Percentiles rank a stretch among this genome's conserved stretches.
phyloP scores from a whole-genome alignment of 768 basidiomycete genomes.

The Serpula lacrymans region DNA sequence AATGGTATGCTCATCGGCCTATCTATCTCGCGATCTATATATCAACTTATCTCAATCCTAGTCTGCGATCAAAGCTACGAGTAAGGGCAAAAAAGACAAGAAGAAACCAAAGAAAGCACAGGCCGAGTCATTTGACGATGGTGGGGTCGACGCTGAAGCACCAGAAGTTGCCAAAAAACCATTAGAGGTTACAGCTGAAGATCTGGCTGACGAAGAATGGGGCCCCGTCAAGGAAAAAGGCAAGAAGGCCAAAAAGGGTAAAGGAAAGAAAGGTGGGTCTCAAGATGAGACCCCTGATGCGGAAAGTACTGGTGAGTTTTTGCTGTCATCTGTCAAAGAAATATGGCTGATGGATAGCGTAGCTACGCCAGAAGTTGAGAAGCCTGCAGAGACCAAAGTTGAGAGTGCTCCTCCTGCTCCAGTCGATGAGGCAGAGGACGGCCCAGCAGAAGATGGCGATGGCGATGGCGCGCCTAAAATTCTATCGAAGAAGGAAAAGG shows the following conservation, averaged over 20 bases:
- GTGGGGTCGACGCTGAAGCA: conserved; percentile 20
- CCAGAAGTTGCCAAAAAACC: conserved; percentile 35
- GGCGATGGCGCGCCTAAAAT: conserved; percentile 56
- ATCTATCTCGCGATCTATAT: conserved; percentile 3
- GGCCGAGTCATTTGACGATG: conserved; percentile 28
- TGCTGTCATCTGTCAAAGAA: conserved; percentile 13
- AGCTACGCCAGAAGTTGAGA: conserved; percentile 16
- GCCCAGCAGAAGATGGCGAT: conserved; percentile 32
- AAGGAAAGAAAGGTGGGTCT: conserved; percentile 17
- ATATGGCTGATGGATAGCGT: conserved; percentile 17
- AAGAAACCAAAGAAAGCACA: conserved; percentile 42
- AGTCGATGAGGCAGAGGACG: conserved; percentile 31
- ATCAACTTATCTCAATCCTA: conserved; percentile 22
- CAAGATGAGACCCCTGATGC: conserved; percentile 13
- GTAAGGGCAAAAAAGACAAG: conserved; percentile 55
- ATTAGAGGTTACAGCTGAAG: conserved; percentile 61
- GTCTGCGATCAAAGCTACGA: conserved; percentile 62
- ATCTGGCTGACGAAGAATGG: conserved; percentile 73
- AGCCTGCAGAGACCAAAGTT: conserved; percentile 18
- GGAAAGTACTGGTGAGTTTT: conserved; percentile 5
- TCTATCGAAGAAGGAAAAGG: conserved; percentile 94
- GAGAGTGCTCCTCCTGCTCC: conserved; percentile 21
- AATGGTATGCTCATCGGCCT: conserved; percentile 53
- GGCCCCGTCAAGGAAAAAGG: conserved; percentile 36
- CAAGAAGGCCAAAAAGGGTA: conserved; percentile 19